Conservation (phyloP, 257 asterid species). For the Nicotiana benthamiana region DNA sequence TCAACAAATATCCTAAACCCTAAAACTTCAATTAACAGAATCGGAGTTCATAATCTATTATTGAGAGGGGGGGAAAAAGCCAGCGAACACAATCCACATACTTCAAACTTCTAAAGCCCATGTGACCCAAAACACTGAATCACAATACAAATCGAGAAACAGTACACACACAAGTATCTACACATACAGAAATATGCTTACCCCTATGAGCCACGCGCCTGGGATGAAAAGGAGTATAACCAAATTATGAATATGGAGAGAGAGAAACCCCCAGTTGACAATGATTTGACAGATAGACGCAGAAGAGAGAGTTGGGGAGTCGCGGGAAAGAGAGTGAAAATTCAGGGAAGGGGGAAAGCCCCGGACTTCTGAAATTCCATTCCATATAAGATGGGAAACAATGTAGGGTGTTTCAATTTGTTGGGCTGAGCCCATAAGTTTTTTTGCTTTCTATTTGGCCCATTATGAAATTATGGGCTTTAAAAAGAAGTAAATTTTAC, state of each 20-base stretch:
- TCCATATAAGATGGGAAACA: background rate
- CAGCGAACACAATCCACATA: background rate
- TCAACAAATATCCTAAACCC: background rate
- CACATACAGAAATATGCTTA: background rate
- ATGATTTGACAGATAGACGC: background rate
- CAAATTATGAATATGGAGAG: background rate
- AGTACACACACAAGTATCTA: background rate
- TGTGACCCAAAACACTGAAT: background rate
- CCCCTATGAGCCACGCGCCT: background rate
- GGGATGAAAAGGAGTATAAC: background rate
- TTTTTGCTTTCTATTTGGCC: no score
- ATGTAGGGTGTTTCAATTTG: background rate
- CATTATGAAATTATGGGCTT: no score
- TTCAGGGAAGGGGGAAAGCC: background rate
- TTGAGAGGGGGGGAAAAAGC: background rate
- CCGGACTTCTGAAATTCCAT: constrained; percentile 11
- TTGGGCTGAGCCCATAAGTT: background rate
- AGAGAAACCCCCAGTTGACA: background rate
- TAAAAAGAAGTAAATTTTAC: no score
- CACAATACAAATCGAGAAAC: background rate
- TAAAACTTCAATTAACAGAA: background rate
- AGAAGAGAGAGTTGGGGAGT: background rate
- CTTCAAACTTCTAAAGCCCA: background rate
- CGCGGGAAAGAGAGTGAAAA: constrained; percentile 10
- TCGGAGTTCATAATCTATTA: background rate